phyloP scores from a whole-genome alignment of 306 rosid genomes.

The Vigna hirtella region DNA sequence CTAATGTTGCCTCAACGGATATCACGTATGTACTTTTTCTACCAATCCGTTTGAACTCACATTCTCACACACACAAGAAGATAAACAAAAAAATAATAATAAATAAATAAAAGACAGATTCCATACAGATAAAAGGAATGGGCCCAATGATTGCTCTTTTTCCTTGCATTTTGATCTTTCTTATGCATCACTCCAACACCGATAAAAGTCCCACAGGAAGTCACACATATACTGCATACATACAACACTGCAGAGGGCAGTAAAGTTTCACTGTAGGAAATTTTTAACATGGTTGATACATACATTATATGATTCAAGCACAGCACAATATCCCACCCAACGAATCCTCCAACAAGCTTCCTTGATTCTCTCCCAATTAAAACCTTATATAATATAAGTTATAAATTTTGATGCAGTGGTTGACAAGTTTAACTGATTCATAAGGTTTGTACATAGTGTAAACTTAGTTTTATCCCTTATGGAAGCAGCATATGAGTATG shows the following conservation, averaged over 20 bases:
- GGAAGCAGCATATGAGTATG: background rate
- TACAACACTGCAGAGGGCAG: constrained; percentile 32
- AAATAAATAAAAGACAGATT: constrained; percentile 46
- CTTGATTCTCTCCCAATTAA: constrained; percentile 52
- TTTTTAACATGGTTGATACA: constrained; percentile 29
- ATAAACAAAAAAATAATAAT: background rate
- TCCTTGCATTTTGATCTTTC: constrained; percentile 64
- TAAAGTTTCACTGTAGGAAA: constrained; percentile 39
- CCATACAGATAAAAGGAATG: constrained; percentile 66
- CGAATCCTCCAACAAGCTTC: constrained; percentile 57
- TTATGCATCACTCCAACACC: constrained; percentile 66
- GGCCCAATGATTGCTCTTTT: constrained; percentile 61
- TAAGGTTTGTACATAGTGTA: no score
- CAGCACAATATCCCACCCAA: constrained; percentile 57
- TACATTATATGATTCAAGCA: constrained; percentile 11
- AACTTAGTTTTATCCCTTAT: no score
- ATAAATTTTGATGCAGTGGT: background rate
- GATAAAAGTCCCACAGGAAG: constrained; percentile 29
- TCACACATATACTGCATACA: constrained; percentile 13
- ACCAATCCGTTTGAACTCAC: constrained; percentile 36
- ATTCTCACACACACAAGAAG: constrained; percentile 30
- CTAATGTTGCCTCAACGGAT: constrained; percentile 29
- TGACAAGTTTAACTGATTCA: no score
- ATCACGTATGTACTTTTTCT: constrained; percentile 42
- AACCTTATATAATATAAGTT: background rate